Evolutionary conservation across 306 rosid genomes (phyloP).

Genomic region (Lathyrus aphaca): DNA sequence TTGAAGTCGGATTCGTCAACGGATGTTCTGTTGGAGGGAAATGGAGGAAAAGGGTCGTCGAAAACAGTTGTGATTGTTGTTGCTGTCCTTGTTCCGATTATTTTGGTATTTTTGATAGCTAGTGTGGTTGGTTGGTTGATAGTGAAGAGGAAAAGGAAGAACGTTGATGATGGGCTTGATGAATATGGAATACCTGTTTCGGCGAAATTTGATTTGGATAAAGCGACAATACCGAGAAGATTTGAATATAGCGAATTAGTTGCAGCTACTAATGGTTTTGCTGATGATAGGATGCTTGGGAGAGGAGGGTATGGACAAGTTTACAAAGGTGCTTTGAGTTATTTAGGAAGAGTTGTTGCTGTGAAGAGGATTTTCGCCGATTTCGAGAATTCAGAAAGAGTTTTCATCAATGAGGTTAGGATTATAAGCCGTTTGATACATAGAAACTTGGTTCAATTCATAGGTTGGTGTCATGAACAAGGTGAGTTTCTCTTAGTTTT

Average conservation of each 20-base stretch:
- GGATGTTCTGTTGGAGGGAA: neutral
- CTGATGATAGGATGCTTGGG: conserved; percentile 52
- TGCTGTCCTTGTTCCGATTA: conserved; percentile 2
- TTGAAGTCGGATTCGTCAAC: conserved; percentile 21
- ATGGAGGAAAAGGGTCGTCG: neutral
- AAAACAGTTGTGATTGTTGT: neutral
- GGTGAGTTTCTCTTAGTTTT: conserved; percentile 52
- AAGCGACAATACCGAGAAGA: conserved; percentile 48
- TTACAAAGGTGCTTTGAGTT: conserved; percentile 48
- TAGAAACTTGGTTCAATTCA: conserved; percentile 55
- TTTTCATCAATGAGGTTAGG: conserved; percentile 52
- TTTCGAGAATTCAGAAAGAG: conserved; percentile 42
- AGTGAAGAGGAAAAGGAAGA: conserved; percentile 28
- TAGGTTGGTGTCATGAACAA: conserved; percentile 66
- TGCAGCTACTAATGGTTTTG: conserved; percentile 53
- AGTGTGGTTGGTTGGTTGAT: conserved; percentile 6
- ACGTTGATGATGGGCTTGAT: neutral
- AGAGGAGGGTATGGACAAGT: conserved; percentile 65
- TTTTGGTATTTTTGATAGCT: conserved; percentile 3
- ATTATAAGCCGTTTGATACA: conserved; percentile 65
- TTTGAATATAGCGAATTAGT: conserved; percentile 50
- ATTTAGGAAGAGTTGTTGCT: conserved; percentile 45
- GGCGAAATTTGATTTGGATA: conserved; percentile 44
- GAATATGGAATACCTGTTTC: neutral
- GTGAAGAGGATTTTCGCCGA: conserved; percentile 58